These are phyloP conservation scores for Adansonia grandidieri DNA, from an alignment of 441 rosid species.

Conservation along the genomic window DNA sequence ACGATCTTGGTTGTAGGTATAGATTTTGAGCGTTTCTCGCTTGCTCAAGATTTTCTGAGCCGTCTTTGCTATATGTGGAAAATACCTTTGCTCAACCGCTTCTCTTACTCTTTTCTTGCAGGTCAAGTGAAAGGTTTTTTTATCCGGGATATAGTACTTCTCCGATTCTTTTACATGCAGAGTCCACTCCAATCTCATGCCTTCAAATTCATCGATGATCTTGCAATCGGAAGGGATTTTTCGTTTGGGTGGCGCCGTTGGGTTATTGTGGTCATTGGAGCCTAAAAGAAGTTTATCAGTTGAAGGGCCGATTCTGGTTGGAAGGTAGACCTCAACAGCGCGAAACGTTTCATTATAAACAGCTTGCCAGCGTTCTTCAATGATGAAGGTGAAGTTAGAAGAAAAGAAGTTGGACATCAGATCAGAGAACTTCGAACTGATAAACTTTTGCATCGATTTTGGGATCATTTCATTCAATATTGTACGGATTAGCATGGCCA, in stretches of 20 bases:
- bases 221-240: conserved; percentile 30
- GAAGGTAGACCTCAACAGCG: conserved; percentile 38
- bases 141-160: conserved; percentile 19
- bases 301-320: conserved; percentile 32
- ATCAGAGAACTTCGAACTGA: conserved; percentile 17
- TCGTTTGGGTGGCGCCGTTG: conserved; percentile 35
- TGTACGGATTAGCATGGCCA: conserved; percentile 43
- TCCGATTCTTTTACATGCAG: conserved; percentile 30
- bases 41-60: conserved; percentile 33
- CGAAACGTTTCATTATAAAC: conserved; percentile 41
- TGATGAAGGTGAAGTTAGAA: conserved; percentile 39
- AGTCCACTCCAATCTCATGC: conserved; percentile 37
- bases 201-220: conserved; percentile 34
- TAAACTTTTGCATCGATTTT: conserved; percentile 22
- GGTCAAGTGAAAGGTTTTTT: conserved; percentile 31
- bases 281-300: conserved; percentile 37
- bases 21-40: conserved; percentile 37
- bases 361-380: conserved; percentile 51
- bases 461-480: conserved; percentile 44
- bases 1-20: conserved; percentile 33
- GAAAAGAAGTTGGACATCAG: conserved; percentile 24
- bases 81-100: conserved; percentile 21
- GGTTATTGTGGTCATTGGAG: conserved; percentile 39
- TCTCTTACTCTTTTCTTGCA: conserved; percentile 34
- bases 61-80: conserved; percentile 30